Base-by-base conservation (phyloP, 306 rosid genomes). In the Benincasa hispida region DNA sequence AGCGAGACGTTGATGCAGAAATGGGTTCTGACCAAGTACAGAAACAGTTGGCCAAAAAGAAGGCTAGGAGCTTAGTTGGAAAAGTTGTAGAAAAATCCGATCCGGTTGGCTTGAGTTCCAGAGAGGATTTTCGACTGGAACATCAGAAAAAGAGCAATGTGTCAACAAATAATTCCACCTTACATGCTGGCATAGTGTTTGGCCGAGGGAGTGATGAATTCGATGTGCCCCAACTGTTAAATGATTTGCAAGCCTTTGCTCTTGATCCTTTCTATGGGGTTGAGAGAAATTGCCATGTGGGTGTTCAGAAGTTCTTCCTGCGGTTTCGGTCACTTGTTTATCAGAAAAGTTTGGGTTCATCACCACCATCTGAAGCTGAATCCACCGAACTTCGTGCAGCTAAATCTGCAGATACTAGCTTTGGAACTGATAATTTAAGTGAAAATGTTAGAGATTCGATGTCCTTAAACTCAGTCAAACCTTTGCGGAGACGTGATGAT, bases 221-320 rank as follows among this genome's bases (percentile, higher is more conserved):
- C 24, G 91, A 86, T 62, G 63, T 92, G 72, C 91, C 93, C 0
- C 89, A 84, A 80, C 84, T 95, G 48, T 83, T 94, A 75, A 70
- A 79, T 50, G 95, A 94, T 81, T 83, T 94, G 86, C 92, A 88
- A 19, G 83, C 88, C 56, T 97, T 95, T 81, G 98, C 99, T 56
- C 86, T 92, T 76, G 86, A 95, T 86, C 99, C 96, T 77, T 95
- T 81, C 86, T 88, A 95, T 53, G 92, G 92, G 56, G 18, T 35
- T 61, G 88, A 88, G 78, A 87, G 84, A 79, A 82, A 81, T 79
- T 85, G 80, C 76, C 92, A 90, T 75, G 82, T 81, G 10, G 60
- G 54, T 74, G 93, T 81, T 45, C 79, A 37, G 70, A 81, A 79
- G 84, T 92, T 94, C 87, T 86, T 94, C 85, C 65, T 90, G 89